Evolutionary conservation across 139 green algal genomes (phyloP).

Genomic region (Pleodorina starrii): DNA sequence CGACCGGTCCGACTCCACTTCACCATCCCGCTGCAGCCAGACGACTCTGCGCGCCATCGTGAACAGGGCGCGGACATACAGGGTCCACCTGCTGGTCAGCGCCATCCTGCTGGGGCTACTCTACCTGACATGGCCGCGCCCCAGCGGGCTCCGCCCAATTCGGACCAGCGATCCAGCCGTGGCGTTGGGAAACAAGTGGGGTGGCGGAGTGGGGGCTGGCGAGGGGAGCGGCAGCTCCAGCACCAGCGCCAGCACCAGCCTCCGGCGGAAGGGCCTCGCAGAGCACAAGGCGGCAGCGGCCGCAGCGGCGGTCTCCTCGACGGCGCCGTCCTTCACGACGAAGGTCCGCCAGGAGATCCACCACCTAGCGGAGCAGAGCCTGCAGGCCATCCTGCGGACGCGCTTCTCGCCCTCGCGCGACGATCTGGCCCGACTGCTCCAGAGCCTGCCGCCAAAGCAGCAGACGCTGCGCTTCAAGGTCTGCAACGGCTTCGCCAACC

Average conservation of each 20-base stretch:
- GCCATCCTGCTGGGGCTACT: not conserved
- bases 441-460: not conserved
- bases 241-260: too few species aligned
- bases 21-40: slow-evolving; percentile 14
- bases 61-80: not conserved
- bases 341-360: not conserved
- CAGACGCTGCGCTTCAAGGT: slow-evolving; percentile 54
- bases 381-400: not conserved
- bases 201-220: too few species aligned
- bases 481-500: slow-evolving; percentile 72
- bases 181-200: too few species aligned
- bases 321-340: not conserved
- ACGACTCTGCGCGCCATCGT: not conserved
- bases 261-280: not conserved
- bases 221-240: too few species aligned
- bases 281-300: too few species aligned
- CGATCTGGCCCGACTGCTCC: not conserved
- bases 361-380: not conserved
- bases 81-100: not conserved
- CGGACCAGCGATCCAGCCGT: too few species aligned
- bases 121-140: not conserved
- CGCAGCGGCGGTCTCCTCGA: too few species aligned
- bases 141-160: too few species aligned
- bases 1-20: slow-evolving; percentile 21
- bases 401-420: not conserved